A percentile compares a stretch with the other conserved stretches of the same genome.
phyloP scores from a whole-genome alignment of 371 early-diverging fungal species.

The Zopfochytrium polystomum region DNA sequence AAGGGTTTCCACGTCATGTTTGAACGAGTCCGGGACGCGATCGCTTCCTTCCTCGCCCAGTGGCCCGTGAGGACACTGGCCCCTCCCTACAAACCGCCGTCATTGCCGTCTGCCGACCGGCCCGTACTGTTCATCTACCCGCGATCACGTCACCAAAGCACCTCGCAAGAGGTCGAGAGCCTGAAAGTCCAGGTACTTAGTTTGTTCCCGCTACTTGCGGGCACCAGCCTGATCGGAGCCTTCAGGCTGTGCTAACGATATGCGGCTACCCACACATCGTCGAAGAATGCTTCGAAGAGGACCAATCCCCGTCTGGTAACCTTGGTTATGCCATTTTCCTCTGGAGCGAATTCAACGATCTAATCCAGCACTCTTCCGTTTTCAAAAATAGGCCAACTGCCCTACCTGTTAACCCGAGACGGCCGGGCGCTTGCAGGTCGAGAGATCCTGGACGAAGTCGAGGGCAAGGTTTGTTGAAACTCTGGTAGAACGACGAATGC shows the following conservation, averaged over 20 bases:
- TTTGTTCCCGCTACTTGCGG: neutral
- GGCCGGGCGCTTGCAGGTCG: constrained; percentile 30
- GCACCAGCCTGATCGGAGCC: neutral
- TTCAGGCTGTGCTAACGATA: constrained; percentile 30
- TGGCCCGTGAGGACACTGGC: no score
- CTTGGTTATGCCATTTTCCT: no score
- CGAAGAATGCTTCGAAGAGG: constrained; percentile 24
- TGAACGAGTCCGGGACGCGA: no score
- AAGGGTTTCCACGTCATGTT: no score
- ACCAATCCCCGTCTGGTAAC: constrained; percentile 34
- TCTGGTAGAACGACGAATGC: no score
- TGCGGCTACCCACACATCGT: constrained; percentile 28
- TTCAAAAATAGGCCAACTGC: constrained; percentile 29
- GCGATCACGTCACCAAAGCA: constrained; percentile 6
- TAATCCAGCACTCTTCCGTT: neutral
- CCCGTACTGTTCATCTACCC: constrained; percentile 25
- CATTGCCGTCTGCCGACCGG: no score
- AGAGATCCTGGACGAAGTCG: constrained; percentile 36
- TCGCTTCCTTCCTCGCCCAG: no score
- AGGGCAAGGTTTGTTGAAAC: constrained; percentile 16
- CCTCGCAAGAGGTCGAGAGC: constrained; percentile 25
- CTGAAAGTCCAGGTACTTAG: constrained; percentile 16
- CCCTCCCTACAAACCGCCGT: no score
- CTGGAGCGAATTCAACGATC: neutral
- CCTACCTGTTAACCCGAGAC: constrained; percentile 26